Evolutionary conservation across 208 protist genomes (phyloP).

Genomic region (Crithidia mellificae): DNA sequence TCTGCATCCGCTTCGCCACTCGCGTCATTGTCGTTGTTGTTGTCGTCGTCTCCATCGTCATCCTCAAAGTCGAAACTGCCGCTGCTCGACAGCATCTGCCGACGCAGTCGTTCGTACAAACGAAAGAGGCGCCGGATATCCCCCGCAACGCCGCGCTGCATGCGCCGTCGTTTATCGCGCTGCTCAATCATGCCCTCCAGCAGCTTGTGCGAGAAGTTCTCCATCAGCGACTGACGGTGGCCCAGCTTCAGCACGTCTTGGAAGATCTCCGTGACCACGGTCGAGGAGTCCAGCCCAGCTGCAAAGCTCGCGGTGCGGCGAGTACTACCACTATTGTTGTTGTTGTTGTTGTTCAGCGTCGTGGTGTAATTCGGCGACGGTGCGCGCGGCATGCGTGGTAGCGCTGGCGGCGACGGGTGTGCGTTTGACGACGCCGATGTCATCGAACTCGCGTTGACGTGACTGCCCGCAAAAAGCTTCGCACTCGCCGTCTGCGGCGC

Average conservation of each 20-base stretch:
- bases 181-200: conserved; percentile 5
- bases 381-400: too few relatives aligned
- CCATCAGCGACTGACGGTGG: conserved; percentile 2
- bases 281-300: background rate
- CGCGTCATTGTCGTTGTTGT: too few relatives aligned
- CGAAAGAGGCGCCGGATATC: background rate
- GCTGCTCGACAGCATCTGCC: background rate
- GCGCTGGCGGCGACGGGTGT: too few relatives aligned
- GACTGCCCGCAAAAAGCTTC: too few relatives aligned
- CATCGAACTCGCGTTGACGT: too few relatives aligned
- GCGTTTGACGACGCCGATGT: too few relatives aligned
- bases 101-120: background rate
- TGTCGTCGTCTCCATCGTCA: background rate
- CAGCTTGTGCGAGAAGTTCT: background rate
- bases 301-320: background rate
- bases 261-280: conserved; percentile 10
- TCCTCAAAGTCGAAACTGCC: background rate
- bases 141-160: background rate
- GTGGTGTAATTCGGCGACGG: too few relatives aligned
- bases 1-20: background rate
- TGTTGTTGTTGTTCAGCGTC: background rate
- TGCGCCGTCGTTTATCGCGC: conserved; percentile 10
- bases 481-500: too few relatives aligned
- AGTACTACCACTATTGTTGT: too few relatives aligned
- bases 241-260: conserved; percentile 8